phyloP scores from a whole-genome alignment of 352 stramenopile genomes.

The Elongisporangium prolatum region DNA sequence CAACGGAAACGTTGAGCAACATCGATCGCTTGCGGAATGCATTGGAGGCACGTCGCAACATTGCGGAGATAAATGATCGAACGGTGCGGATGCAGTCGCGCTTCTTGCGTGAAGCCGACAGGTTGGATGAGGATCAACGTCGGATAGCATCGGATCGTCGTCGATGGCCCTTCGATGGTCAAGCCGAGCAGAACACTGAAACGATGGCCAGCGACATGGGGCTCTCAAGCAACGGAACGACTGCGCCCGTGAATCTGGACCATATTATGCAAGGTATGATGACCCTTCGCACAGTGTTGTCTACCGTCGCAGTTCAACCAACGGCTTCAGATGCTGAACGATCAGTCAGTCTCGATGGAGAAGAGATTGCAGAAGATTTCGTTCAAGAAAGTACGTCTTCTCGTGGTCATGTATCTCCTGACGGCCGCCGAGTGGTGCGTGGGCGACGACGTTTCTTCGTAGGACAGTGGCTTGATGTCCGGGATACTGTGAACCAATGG shows the following conservation, averaged over 20 bases:
- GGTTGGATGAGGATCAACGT: neutral
- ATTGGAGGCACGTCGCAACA: constrained; percentile 8
- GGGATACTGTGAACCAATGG: constrained; percentile 98
- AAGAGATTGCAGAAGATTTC: neutral
- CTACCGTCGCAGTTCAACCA: constrained; percentile 16
- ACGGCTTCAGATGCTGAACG: neutral
- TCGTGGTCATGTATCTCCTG: constrained; percentile 3
- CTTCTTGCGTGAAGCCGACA: neutral
- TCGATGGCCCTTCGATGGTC: neutral
- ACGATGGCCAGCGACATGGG: constrained; percentile 26
- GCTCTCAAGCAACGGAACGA: constrained; percentile 4
- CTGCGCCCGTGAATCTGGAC: constrained; percentile 29
- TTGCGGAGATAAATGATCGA: neutral
- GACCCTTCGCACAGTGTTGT: constrained; percentile 50
- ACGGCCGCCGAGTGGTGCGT: constrained; percentile 11
- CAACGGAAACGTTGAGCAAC: constrained; percentile 22
- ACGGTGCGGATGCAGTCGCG: neutral
- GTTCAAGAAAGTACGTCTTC: constrained; percentile 1
- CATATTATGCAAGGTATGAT: constrained; percentile 51
- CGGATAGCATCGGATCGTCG: neutral
- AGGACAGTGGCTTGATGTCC: constrained; percentile 96
- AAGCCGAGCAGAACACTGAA: constrained; percentile 14
- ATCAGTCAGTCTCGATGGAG: neutral
- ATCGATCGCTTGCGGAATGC: constrained; percentile 53
- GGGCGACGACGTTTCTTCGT: constrained; percentile 64